Base-by-base conservation (phyloP, 1,284 basidiomycete genomes). In the Trametes sp. region DNA sequence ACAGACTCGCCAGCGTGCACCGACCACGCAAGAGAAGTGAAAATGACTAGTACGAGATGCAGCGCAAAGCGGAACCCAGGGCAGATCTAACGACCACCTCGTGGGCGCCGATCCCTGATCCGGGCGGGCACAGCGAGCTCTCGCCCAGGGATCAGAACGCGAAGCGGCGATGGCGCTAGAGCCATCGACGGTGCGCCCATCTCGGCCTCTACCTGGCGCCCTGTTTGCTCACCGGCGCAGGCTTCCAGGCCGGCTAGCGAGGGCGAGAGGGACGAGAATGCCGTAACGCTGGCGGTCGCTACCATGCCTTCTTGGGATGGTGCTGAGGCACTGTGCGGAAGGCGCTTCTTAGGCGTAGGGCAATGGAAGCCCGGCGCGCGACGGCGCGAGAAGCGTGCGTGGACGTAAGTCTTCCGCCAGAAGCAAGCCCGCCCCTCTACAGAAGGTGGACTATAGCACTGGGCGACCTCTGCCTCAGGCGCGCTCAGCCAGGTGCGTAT, bases 181-280 rank as follows among this genome's bases (percentile, higher is more conserved):
- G 28, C 31, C 23, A 36, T 52, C 50, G 50, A 6, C 23, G 21
- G 24, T 35, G 50, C 50, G 50, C 48, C 10, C 48, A 31, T 33
- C 48, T 50, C 29, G 16, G 48, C 29, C 50, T 36, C 45, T 10
- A 14, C 6, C 45, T 24, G 23, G 31, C 33, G n/a, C 31, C 11
- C 6, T 38, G 33, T 52, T 52, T 36, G n/a, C 50, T 52, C 33
- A 36, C 50, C 50, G 50, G 50, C 21, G n/a, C 33, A 8, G 11
- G 9, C 23, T 52, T 52, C 50, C 33, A 52, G 13, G 31, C 11
- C 33, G n/a, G 49, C 29, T 33, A 26, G n/a, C 50, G 42, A 45
- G n/a, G 11, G 50, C 9, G 21, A 23, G 50, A 6, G 35, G 38
- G 10, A 14, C 31, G 33, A 29, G 6, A 11, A 35, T 36, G 49